phyloP scores from a whole-genome alignment of 2,329 filamentous ascomycete genomes.

The Cordyceps javanica region DNA sequence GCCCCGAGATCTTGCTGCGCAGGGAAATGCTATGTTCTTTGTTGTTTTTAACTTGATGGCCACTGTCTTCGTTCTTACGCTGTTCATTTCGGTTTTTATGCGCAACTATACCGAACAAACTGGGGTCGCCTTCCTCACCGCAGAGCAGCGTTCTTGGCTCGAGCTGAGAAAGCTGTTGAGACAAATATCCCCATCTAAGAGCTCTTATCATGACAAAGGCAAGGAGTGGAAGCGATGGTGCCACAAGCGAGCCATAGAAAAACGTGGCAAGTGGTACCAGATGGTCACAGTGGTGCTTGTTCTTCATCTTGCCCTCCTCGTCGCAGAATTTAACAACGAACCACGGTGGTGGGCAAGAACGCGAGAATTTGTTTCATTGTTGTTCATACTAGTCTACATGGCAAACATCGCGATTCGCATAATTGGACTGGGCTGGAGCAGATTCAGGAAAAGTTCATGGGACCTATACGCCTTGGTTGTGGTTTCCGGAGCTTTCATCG shows the following conservation, averaged over 20 bases:
- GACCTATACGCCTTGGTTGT: conserved; percentile 81
- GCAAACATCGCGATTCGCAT: conserved; percentile 79
- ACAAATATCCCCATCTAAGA: conserved; percentile 91
- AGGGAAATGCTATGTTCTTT: conserved; percentile 91
- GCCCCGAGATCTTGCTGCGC: conserved; percentile 59
- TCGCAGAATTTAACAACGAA: conserved; percentile 80
- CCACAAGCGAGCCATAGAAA: conserved; percentile 88
- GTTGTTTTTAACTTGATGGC: conserved; percentile 93
- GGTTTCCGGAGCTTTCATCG: conserved; percentile 69
- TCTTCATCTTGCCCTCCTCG: conserved; percentile 74
- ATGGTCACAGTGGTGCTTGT: conserved; percentile 74
- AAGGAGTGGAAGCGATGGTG: conserved; percentile 87
- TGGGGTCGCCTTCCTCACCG: conserved; percentile 89
- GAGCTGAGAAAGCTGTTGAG: conserved; percentile 86
- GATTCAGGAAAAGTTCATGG: conserved; percentile 91
- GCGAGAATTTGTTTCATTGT: conserved; percentile 72
- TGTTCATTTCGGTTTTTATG: conserved; percentile 99
- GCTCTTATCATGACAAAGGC: conserved; percentile 71
- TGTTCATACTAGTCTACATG: conserved; percentile 76
- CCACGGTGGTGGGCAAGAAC: conserved; percentile 61
- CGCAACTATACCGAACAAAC: conserved; percentile 99
- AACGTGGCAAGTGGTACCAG: conserved; percentile 86
- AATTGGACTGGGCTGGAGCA: conserved; percentile 81
- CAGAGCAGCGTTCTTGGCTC: conserved; percentile 94
- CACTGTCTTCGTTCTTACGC: conserved; percentile 90